Conservation (phyloP, 176 grass and related monocot genomes). For the Musa schizocarpa region DNA sequence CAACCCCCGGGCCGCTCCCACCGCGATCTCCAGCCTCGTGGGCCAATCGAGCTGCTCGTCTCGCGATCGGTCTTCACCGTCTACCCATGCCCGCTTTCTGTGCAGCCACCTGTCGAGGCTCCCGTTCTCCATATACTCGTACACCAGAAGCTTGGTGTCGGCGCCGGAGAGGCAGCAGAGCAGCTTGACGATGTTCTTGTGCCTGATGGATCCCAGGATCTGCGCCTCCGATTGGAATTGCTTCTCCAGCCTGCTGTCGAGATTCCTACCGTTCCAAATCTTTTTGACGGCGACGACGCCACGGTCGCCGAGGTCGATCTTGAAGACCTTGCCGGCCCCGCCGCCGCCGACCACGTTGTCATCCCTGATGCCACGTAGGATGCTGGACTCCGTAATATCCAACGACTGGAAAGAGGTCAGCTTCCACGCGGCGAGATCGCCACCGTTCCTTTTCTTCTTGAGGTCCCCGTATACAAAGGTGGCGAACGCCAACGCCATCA, state of each 20-base stretch:
- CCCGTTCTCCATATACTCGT: conserved; percentile 81
- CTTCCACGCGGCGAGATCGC: conserved; percentile 29
- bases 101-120: conserved; percentile 80
- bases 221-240: conserved; percentile 68
- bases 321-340: conserved; percentile 40
- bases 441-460: not conserved
- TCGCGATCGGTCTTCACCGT: not conserved
- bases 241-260: conserved; percentile 21
- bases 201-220: conserved; percentile 62
- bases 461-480: not conserved
- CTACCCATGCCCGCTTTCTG: conserved; percentile 18
- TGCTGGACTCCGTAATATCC: conserved; percentile 27
- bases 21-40: conserved; percentile 43
- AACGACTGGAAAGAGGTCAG: conserved; percentile 30
- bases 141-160: conserved; percentile 57
- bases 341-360: conserved; percentile 54
- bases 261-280: conserved; percentile 37
- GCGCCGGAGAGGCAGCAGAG: conserved; percentile 57
- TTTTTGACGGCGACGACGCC: conserved; percentile 52
- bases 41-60: conserved; percentile 45
- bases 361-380: conserved; percentile 23
- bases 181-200: conserved; percentile 82
- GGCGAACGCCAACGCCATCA: conserved; percentile 1
- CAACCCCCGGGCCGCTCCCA: conserved; percentile 51
- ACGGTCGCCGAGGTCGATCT: not conserved